Percentiles rank a stretch among this genome's conserved stretches.
phyloP scores from a whole-genome alignment of 768 basidiomycete species.

The Hypsizygus marmoreus region DNA sequence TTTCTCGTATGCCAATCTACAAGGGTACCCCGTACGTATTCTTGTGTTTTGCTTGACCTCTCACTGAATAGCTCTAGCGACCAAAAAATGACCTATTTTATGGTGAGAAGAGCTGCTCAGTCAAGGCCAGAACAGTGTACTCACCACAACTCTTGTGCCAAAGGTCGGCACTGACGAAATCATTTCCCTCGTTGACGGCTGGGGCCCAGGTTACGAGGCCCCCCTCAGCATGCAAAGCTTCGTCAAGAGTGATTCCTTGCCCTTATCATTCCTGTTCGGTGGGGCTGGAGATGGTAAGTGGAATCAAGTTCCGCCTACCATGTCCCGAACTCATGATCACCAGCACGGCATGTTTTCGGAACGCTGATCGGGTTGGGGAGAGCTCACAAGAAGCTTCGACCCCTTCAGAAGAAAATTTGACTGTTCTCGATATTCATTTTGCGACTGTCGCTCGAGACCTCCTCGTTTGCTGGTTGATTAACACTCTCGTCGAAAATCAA shows the following conservation, averaged over 20 bases:
- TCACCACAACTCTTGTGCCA: neutral
- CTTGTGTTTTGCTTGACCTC: neutral
- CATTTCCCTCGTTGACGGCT: slow-evolving; percentile 27
- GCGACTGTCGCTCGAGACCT: slow-evolving; percentile 25
- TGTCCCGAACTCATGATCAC: neutral
- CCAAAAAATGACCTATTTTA: slow-evolving; percentile 8
- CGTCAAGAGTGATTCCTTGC: slow-evolving; percentile 12
- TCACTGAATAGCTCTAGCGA: neutral
- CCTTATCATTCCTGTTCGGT: slow-evolving; percentile 27
- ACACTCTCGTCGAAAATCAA: slow-evolving; percentile 16
- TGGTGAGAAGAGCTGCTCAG: slow-evolving; percentile 1
- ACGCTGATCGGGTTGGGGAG: slow-evolving; percentile 25
- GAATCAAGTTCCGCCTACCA: neutral
- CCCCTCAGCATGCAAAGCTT: slow-evolving; percentile 21
- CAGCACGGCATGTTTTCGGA: slow-evolving; percentile 27
- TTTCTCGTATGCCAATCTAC: slow-evolving; percentile 15
- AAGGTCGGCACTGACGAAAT: slow-evolving; percentile 26
- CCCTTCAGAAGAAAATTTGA: slow-evolving; percentile 19
- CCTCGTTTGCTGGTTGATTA: slow-evolving; percentile 21
- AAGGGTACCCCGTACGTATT: slow-evolving; percentile 17
- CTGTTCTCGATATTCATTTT: slow-evolving; percentile 26
- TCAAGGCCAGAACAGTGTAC: neutral
- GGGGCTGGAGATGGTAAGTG: slow-evolving; percentile 27
- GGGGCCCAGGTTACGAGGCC: slow-evolving; percentile 22
- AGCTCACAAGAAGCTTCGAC: slow-evolving; percentile 16